Conservation (phyloP, 805 yeast genomes). For the Candida endomychidarum region DNA sequence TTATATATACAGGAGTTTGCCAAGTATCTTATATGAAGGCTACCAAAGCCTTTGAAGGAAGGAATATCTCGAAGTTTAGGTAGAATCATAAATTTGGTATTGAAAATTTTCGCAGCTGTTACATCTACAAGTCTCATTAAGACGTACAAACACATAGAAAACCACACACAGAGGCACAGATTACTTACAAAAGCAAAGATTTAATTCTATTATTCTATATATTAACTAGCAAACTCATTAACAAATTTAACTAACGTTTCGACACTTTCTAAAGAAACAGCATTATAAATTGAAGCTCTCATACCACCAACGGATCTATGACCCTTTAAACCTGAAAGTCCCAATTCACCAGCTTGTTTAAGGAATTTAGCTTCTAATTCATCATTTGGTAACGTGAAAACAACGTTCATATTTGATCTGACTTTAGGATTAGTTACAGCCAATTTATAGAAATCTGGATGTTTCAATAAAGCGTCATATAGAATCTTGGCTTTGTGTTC, state of each 20-base stretch:
- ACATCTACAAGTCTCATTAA: no score
- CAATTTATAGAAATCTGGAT: conserved; percentile 61
- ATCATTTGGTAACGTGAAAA: conserved; percentile 69
- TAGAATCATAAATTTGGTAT: no score
- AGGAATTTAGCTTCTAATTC: conserved; percentile 71
- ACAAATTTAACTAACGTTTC: conserved; percentile 57
- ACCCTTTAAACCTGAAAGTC: conserved; percentile 83
- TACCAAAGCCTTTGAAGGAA: not conserved
- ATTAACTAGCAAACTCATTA: conserved; percentile 26
- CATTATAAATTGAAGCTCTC: conserved; percentile 90
- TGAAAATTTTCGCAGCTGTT: not conserved
- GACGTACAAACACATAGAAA: no score
- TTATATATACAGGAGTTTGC: not conserved
- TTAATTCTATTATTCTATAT: not conserved
- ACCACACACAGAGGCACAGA: not conserved
- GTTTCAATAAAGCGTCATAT: conserved; percentile 64
- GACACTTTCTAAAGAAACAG: conserved; percentile 66
- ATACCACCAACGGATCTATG: conserved; percentile 98
- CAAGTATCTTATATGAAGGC: not conserved
- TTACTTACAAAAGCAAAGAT: not conserved
- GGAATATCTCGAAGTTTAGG: no score
- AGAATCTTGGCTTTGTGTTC: conserved; percentile 60
- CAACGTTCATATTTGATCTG: conserved; percentile 91
- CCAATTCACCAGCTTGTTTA: conserved; percentile 56
- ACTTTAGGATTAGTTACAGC: conserved; percentile 58